Base-by-base conservation (phyloP, 2,329 filamentous ascomycete genomes). In the Claviceps fusiformis region DNA sequence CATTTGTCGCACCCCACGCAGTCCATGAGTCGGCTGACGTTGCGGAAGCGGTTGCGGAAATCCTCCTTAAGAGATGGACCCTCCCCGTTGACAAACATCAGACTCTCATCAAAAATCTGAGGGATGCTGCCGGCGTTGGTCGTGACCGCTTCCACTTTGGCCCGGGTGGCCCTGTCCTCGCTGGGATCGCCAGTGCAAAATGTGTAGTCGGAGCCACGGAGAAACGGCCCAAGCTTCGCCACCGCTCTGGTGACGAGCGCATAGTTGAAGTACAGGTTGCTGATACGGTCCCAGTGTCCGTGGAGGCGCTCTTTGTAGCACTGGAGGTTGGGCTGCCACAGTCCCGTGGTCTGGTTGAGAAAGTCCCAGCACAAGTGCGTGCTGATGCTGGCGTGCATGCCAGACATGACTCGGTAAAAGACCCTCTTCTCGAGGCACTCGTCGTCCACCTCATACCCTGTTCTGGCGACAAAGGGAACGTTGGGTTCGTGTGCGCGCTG, bases 1-100 rank as follows among this genome's bases (percentile, higher is more conserved):
- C 93, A 98, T 74, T 98, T 98, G 73, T 98, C 93, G 70, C 93
- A 98, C 48, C 93, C 93, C 24, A 97, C 92, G 62, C 93, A 98
- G 70, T 98, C 93, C 93, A 98, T 98, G 60, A 97, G 79, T 45
- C 93, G 84, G 68, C 88, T 95, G 58, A 98, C 88, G 67, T 98
- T 98, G 67, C 93, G 84, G 78, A 98, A 98, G 17, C 93, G 87
- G 70, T 95, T 93, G 63, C 89, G 86, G 77, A 98, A 98, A 66
- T 98, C 93, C 67, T 97, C 92, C 70, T 97, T 98, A 56, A 98
- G 74, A 2, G 81, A 88, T 3, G 87, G 80, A 1, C 82, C 82
- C 67, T 85, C 82, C 55, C 82, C 82, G 60, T 85, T 85, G 66
- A 87, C 87, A 71, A 98, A 98, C 91, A 98, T 95, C 65, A 93